phyloP scores from a whole-genome alignment of 176 grass and related monocot genomes.

The Secale cereale region DNA sequence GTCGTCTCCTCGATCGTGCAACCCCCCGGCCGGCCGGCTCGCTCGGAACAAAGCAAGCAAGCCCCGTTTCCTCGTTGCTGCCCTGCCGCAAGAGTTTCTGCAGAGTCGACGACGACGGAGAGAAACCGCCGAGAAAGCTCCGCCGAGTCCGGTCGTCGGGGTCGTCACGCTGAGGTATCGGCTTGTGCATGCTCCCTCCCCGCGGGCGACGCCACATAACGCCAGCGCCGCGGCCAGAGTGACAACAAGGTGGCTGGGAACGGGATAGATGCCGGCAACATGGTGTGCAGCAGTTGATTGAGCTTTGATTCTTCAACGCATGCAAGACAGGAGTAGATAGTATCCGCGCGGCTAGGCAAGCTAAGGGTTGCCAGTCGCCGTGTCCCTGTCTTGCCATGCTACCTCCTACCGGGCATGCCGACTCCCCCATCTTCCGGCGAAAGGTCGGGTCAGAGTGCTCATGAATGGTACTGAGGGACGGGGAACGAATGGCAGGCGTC shows the following conservation, averaged over 20 bases:
- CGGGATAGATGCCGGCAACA: too few species aligned
- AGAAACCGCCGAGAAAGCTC: constrained; percentile 9
- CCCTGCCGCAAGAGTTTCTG: background rate
- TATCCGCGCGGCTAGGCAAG: background rate
- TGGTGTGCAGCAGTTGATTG: too few species aligned
- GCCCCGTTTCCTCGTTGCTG: background rate
- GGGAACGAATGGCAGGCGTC: background rate
- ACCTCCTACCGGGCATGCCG: background rate
- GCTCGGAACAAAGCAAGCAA: background rate
- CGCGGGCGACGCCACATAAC: background rate
- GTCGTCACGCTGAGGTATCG: background rate
- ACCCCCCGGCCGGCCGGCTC: background rate
- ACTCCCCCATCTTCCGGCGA: background rate
- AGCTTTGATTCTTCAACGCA: background rate
- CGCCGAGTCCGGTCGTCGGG: background rate
- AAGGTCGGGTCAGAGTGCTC: background rate
- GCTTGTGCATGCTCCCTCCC: background rate
- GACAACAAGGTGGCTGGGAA: too few species aligned
- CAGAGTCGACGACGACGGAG: background rate
- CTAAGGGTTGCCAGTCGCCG: background rate
- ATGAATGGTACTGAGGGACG: background rate
- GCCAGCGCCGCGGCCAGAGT: too few species aligned
- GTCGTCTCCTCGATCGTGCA: background rate
- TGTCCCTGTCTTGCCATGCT: background rate
- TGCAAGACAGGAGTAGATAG: background rate